Base-by-base conservation (phyloP, 2,329 filamentous ascomycete species). In the Madurella mycetomatis region DNA sequence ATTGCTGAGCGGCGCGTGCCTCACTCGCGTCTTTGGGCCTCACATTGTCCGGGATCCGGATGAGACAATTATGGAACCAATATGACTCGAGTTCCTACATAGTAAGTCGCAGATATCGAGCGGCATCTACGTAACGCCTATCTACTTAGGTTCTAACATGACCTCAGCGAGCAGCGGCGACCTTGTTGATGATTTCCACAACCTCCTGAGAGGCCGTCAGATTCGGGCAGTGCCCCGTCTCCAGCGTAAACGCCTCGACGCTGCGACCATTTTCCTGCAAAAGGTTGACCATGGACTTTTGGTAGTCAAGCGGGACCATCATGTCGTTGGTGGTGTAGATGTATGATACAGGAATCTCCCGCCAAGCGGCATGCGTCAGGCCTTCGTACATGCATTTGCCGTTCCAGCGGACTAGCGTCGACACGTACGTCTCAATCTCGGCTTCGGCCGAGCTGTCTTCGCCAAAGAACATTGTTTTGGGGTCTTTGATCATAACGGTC, bases 191-290 rank as follows among this genome's bases (percentile, higher is more conserved):
- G 42, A 50, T 46, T 3, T 51, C 46, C 25, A 59, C 56, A 30
- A 57, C 40, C 13, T 43, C 50, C 9, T 54, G 34, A 12, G 53
- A 52, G 11, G 40, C 25, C 0, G 54, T 57, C 34, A 57, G 18
- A 19, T 53, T 48, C 1, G 54, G 57, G 5, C 31, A 42, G 42
- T 57, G 54, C 9, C 54, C 54, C 13, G 54, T 54, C 5, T 57
- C 41, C 39, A 61, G 30, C 32, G 37, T 41, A 31, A 51, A n/a
- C 4, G 43, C 43, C n/a, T 53, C 40, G 1, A 59, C 51, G 2
- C 41, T 25, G 13, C 39, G 32, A 0, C 54, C 57, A 37, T 51
- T 18, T 13, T 17, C 34, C 16, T 53, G 47, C 31, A 54, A 30
- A 1, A 41, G 15, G 5, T 11, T 31, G 4, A 61, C 54, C 48